Conservation (phyloP, 2,329 filamentous ascomycete species). For the Colletotrichum euphorbiae region DNA sequence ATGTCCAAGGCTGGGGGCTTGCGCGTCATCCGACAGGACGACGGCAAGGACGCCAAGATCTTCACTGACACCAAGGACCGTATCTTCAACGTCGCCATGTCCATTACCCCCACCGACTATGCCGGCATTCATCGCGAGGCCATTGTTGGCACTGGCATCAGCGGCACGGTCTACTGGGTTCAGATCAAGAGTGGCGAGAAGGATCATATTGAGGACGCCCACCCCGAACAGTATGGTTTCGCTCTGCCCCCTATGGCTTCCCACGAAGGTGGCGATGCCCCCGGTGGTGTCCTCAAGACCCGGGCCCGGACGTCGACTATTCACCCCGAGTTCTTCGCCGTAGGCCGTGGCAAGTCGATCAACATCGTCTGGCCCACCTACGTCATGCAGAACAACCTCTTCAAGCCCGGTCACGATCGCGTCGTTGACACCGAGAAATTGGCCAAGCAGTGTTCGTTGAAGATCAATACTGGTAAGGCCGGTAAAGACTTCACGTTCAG, state of each 20-base stretch:
- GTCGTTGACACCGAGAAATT: conserved; percentile 89
- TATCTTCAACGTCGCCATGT: conserved; percentile 93
- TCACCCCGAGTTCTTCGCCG: conserved; percentile 93
- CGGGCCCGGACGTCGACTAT: conserved; percentile 89
- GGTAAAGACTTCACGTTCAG: conserved; percentile 99
- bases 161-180: conserved; percentile 97
- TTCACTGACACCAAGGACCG: conserved; percentile 93
- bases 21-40: conserved; percentile 92
- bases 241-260: conserved; percentile 87
- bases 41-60: conserved; percentile 90
- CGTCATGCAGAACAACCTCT: conserved; percentile 71
- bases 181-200: conserved; percentile 81
- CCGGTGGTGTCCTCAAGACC: conserved; percentile 94
- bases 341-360: conserved; percentile 95
- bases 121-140: conserved; percentile 75
- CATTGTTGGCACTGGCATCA: conserved; percentile 92
- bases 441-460: conserved; percentile 85
- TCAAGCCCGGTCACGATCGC: conserved; percentile 73
- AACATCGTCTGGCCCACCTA: conserved; percentile 82
- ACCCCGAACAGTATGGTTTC: conserved; percentile 87
- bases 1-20: conserved; percentile 94
- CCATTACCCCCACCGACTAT: conserved; percentile 71
- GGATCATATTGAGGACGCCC: conserved; percentile 81
- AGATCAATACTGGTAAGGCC: conserved; percentile 96
- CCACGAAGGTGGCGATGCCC: conserved; percentile 90